These are phyloP conservation scores for Podila horticola DNA, from an alignment of 192 early-diverging fungal species.

Conservation along the genomic window DNA sequence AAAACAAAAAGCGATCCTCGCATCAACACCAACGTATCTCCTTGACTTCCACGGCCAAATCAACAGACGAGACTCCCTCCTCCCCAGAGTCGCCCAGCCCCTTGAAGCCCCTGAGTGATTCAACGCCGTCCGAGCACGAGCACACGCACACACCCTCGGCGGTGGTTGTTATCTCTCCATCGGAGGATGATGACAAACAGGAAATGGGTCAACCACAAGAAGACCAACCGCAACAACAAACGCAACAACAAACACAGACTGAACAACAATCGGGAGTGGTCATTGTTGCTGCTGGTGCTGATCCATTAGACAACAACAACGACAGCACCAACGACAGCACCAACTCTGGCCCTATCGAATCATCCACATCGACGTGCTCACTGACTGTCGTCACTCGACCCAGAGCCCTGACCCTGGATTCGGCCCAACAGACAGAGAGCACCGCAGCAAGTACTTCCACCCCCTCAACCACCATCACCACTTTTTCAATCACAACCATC, in stretches of 20 bases:
- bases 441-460: neutral
- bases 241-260: neutral
- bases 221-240: conserved; percentile 4
- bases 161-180: neutral
- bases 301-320: neutral
- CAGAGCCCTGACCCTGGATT: conserved; percentile 20
- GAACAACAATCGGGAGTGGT: neutral
- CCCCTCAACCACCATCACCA: neutral
- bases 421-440: conserved; percentile 22
- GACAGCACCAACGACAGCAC: neutral
- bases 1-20: conserved; percentile 15
- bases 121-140: conserved; percentile 4
- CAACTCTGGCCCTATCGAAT: too few relatives aligned
- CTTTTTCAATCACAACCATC: conserved; percentile 5
- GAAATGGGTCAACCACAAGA: neutral
- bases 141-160: neutral
- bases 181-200: neutral
- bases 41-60: neutral
- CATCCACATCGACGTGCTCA: conserved; percentile 8
- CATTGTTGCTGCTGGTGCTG: neutral
- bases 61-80: conserved; percentile 1
- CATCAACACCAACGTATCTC: neutral
- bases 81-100: conserved; percentile 6
- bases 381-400: conserved; percentile 33
- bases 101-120: neutral